Conservation (phyloP, 2,329 filamentous ascomycete genomes). For the Teratosphaeria viscida region DNA sequence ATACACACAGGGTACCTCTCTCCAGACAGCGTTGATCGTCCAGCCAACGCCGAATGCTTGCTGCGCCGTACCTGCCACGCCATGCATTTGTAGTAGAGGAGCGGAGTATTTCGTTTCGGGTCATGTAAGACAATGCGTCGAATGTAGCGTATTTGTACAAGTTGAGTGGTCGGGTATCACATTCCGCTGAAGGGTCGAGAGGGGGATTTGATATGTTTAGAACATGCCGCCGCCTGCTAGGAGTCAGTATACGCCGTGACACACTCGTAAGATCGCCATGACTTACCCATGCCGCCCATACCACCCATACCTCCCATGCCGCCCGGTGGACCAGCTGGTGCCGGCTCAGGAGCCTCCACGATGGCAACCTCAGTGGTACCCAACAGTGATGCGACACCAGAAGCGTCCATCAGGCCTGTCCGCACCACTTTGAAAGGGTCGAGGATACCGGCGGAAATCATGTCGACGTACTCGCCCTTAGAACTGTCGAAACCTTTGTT, state of each 20-base stretch:
- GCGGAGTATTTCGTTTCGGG: slow-evolving; percentile 2
- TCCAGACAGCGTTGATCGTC: not conserved
- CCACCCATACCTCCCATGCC: slow-evolving; percentile 53
- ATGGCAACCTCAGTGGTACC: slow-evolving; percentile 98
- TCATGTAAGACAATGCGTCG: slow-evolving; percentile 3
- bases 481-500: slow-evolving; percentile 96
- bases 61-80: not conserved
- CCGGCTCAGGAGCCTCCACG: slow-evolving; percentile 76
- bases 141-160: slow-evolving; percentile 2
- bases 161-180: slow-evolving; percentile 1
- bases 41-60: not conserved
- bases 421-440: slow-evolving; percentile 99
- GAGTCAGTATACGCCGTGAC: not conserved
- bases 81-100: slow-evolving; percentile 4
- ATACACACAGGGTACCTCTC: slow-evolving; percentile 1
- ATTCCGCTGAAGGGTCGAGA: not conserved
- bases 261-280: not conserved
- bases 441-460: slow-evolving; percentile 93
- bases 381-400: slow-evolving; percentile 89
- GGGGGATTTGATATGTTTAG: not conserved
- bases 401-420: slow-evolving; percentile 87
- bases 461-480: slow-evolving; percentile 97
- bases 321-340: slow-evolving; percentile 30
- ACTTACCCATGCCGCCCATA: slow-evolving; percentile 34
- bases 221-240: not conserved